These are phyloP conservation scores for Solanum dulcamara DNA, from an alignment of 257 asterid species.

Conservation along the genomic window DNA sequence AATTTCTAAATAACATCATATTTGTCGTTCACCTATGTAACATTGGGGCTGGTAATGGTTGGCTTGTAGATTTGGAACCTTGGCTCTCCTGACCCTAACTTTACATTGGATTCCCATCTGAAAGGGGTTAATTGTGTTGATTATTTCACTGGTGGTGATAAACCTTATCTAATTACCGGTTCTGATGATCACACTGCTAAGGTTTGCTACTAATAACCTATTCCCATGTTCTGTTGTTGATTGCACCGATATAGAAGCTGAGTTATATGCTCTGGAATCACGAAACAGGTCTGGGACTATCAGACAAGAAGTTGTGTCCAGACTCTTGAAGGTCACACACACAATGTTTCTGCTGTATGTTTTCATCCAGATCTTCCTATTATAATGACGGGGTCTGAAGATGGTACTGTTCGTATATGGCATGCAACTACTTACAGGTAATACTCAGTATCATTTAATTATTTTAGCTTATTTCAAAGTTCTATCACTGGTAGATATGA, in stretches of 20 bases:
- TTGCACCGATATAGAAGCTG: not conserved
- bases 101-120: constrained; percentile 90
- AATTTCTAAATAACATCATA: not conserved
- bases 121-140: constrained; percentile 98
- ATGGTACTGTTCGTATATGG: constrained; percentile 99
- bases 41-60: constrained; percentile 1
- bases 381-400: constrained; percentile 95
- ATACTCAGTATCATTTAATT: not conserved
- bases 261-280: constrained; percentile 7
- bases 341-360: constrained; percentile 98
- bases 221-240: constrained; percentile 5
- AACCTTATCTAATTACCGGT: constrained; percentile 88
- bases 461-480: not conserved
- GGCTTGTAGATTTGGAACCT: constrained; percentile 88
- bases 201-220: constrained; percentile 34
- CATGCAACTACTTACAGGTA: constrained; percentile 95
- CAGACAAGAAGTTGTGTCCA: constrained; percentile 98
- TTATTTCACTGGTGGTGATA: constrained; percentile 96
- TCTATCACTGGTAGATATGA: not conserved
- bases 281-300: constrained; percentile 91
- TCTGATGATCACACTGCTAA: constrained; percentile 99
- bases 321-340: constrained; percentile 98
- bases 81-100: constrained; percentile 98
- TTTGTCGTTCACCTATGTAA: not conserved
- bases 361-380: constrained; percentile 99